Evolutionary conservation across 1,284 basidiomycete genomes (phyloP).

Genomic region (Clitocybe nebularis): DNA sequence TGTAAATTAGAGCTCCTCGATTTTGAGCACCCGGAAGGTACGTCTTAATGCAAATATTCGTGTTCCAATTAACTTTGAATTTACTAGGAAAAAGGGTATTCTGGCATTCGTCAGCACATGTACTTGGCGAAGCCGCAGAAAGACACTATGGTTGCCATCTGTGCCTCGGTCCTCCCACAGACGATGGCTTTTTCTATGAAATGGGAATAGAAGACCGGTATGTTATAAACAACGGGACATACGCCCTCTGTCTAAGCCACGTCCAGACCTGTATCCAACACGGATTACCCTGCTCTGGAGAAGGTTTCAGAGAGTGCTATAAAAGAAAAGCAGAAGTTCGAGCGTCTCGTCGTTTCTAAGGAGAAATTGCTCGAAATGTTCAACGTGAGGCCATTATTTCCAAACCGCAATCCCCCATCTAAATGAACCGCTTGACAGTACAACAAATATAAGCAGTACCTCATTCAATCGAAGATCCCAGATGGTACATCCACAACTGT

Average conservation of each 20-base stretch:
- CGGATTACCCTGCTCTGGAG: constrained; percentile 90
- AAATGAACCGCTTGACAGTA: constrained; percentile 53
- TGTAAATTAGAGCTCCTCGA: constrained; percentile 86
- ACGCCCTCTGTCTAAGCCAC: constrained; percentile 10
- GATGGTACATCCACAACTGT: constrained; percentile 98
- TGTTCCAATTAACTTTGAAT: constrained; percentile 1
- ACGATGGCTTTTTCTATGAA: constrained; percentile 99
- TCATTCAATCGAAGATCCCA: constrained; percentile 94
- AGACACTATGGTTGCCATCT: constrained; percentile 97
- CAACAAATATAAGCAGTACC: constrained; percentile 98
- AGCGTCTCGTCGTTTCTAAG: constrained; percentile 91
- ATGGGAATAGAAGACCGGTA: constrained; percentile 82
- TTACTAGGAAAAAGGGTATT: constrained; percentile 88
- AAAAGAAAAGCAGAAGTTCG: constrained; percentile 98
- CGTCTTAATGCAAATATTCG: constrained; percentile 1
- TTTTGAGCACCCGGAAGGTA: constrained; percentile 94
- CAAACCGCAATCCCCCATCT: neutral
- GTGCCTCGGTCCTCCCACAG: constrained; percentile 95
- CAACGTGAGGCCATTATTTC: constrained; percentile 48
- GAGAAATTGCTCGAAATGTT: constrained; percentile 97
- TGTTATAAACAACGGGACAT: constrained; percentile 12
- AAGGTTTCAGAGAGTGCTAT: constrained; percentile 84
- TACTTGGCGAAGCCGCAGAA: constrained; percentile 97
- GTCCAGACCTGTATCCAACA: constrained; percentile 64
- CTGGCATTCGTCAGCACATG: constrained; percentile 99